Conservation (phyloP, 2,329 filamentous ascomycete genomes). For the Ophiobolus disseminans region DNA sequence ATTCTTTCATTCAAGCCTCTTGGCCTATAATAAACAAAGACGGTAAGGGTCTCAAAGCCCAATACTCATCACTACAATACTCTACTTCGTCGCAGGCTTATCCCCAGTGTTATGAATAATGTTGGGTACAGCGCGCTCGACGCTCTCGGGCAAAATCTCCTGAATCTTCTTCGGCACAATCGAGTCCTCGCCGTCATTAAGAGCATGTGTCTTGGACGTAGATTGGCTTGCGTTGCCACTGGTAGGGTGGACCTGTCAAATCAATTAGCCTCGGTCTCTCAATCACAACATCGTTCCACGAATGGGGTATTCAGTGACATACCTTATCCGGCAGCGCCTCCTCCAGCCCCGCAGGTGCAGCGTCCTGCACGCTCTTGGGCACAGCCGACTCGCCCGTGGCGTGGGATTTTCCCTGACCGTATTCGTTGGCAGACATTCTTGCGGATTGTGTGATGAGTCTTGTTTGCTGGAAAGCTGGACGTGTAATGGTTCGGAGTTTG, state of each 20-base stretch:
- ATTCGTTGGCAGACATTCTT: constrained; percentile 42
- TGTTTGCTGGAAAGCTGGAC: constrained; percentile 22
- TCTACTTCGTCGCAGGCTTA: constrained; percentile 9
- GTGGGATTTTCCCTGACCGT: constrained; percentile 53
- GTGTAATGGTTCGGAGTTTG: constrained; percentile 27
- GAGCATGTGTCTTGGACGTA: constrained; percentile 48
- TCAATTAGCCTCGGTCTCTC: constrained; percentile 1
- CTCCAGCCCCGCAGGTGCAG: constrained; percentile 48
- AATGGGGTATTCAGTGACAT: too few species aligned
- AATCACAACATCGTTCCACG: not conserved
- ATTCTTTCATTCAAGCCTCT: too few species aligned
- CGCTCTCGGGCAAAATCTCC: constrained; percentile 53
- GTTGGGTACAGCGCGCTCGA: constrained; percentile 55
- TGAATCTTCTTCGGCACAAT: constrained; percentile 55
- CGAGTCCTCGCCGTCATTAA: constrained; percentile 44
- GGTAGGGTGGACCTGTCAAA: constrained; percentile 46
- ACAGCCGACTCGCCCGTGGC: constrained; percentile 50
- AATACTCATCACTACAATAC: too few species aligned
- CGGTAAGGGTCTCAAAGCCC: too few species aligned
- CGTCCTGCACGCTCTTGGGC: constrained; percentile 49
- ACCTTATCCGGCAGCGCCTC: constrained; percentile 49
- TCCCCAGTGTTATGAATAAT: constrained; percentile 52
- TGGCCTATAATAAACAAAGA: too few species aligned
- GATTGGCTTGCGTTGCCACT: constrained; percentile 43
- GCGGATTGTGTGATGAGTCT: constrained; percentile 20